Percentiles rank a stretch among this genome's conserved stretches.
phyloP scores from a whole-genome alignment of 768 basidiomycete genomes.

The Trametes elegans region DNA sequence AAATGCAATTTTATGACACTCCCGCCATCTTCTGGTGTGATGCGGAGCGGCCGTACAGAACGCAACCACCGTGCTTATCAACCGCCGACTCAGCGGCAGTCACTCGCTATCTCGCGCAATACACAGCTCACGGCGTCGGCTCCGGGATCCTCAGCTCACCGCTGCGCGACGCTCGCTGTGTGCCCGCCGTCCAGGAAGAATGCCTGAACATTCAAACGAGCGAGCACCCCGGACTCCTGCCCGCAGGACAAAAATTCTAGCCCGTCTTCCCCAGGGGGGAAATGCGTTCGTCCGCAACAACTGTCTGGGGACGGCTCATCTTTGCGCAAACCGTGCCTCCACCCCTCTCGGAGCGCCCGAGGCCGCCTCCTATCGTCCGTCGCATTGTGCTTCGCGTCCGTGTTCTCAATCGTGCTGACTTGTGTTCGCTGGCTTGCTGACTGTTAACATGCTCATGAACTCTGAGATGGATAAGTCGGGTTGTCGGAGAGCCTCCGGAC shows the following conservation, averaged over 20 bases:
- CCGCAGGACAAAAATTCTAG: not conserved
- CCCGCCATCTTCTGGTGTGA: not conserved
- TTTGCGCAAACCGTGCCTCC: not conserved
- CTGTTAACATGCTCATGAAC: too few species aligned
- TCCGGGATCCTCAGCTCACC: not conserved
- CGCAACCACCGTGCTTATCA: constrained; percentile 11
- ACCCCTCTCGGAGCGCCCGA: constrained; percentile 12
- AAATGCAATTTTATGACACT: constrained; percentile 4
- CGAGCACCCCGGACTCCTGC: constrained; percentile 1
- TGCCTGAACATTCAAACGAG: not conserved
- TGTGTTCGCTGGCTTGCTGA: too few species aligned
- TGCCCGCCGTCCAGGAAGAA: not conserved
- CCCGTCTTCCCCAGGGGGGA: not conserved
- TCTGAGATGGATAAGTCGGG: too few species aligned
- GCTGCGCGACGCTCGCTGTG: too few species aligned
- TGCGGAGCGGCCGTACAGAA: not conserved
- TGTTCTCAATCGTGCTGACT: too few species aligned
- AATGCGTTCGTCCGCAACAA: not conserved
- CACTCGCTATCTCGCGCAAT: constrained; percentile 11
- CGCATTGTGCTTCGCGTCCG: not conserved
- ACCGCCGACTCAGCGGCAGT: constrained; percentile 12
- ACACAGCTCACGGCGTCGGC: constrained; percentile 9
- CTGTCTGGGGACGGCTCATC: not conserved
- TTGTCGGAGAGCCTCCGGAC: too few species aligned
- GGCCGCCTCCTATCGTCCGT: not conserved